Base-by-base conservation (phyloP, 2,329 filamentous ascomycete genomes). In the Alternaria alternata region DNA sequence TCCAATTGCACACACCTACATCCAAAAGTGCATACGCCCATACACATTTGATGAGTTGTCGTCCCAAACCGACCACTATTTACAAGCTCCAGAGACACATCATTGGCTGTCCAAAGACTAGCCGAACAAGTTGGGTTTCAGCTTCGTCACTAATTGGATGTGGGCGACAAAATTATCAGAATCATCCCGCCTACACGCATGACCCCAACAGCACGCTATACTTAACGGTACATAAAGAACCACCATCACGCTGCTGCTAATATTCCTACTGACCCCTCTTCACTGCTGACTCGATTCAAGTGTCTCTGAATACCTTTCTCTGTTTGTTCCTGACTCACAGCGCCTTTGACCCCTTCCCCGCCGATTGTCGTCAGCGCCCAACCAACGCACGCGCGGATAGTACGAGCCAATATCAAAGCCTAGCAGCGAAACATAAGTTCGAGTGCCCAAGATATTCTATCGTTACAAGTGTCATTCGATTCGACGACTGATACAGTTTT, bases 1-100 rank as follows among this genome's bases (percentile, higher is more conserved):
- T 68, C 69, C 70, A 75, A 73, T 73, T 62, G 71, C 67, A 62
- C 59, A 59, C 57, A 51, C 59, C 59, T 62, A 57, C 62, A 59
- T 62, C 61, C 61, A 58, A 56, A 51, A 60, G 59, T 68, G 68
- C 67, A 65, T 70, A 67, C 64, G 69, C 70, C 67, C 65, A 65
- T 70, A 69, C 72, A 71, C 53, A 61, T 58, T 69, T 76, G 75
- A 77, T 78, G 75, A 76, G 75, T 75, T 78, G 75, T 76, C 75
- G 71, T 69, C 59, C 63, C 70, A 57, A 69, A 65, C 66, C 71
- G 69, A 69, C 58, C 55, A 69, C 61, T 70, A 63, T 70, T 68
- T 70, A 68, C 66, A 63, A 64, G 65, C 63, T 64, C 59, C 61
- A 60, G 56, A 54, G 55, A 56, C 62, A 30, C 53, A 62, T 61